These are phyloP conservation scores for Aspergillus neotritici DNA, from an alignment of 2,329 filamentous ascomycete genomes.

Conservation along the genomic window DNA sequence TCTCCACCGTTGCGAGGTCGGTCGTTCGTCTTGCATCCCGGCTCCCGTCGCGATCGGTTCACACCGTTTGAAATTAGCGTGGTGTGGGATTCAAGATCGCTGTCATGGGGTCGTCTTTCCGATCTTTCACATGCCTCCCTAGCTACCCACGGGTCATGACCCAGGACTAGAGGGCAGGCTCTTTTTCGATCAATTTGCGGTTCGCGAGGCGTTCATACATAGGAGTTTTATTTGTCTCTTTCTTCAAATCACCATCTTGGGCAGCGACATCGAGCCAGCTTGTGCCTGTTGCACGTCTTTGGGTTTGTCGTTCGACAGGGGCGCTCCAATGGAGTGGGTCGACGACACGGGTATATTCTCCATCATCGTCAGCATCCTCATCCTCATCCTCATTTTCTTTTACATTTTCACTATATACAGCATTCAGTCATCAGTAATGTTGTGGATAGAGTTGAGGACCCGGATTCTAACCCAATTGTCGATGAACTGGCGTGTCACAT, in stretches of 20 bases:
- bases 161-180: background rate
- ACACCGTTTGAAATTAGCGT: conserved; percentile 25
- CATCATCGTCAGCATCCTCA: background rate
- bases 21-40: conserved; percentile 9
- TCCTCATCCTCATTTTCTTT: conserved; percentile 7
- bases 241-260: background rate
- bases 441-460: conserved; percentile 10
- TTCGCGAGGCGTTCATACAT: conserved; percentile 19
- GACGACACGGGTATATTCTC: too few relatives aligned
- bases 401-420: conserved; percentile 9
- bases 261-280: too few relatives aligned
- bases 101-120: conserved; percentile 4
- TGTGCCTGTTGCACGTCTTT: too few relatives aligned
- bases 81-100: conserved; percentile 23
- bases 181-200: background rate
- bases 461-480: conserved; percentile 5
- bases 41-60: conserved; percentile 13
- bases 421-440: conserved; percentile 3
- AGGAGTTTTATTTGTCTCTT: conserved; percentile 15
- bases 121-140: conserved; percentile 4
- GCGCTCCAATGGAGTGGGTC: too few relatives aligned
- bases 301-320: too few relatives aligned
- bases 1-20: background rate
- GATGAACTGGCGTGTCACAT: conserved; percentile 15
- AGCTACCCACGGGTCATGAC: conserved; percentile 9